Evolutionary conservation across 2,329 filamentous ascomycete species (phyloP).

Genomic region (Mycogone perniciosa): DNA sequence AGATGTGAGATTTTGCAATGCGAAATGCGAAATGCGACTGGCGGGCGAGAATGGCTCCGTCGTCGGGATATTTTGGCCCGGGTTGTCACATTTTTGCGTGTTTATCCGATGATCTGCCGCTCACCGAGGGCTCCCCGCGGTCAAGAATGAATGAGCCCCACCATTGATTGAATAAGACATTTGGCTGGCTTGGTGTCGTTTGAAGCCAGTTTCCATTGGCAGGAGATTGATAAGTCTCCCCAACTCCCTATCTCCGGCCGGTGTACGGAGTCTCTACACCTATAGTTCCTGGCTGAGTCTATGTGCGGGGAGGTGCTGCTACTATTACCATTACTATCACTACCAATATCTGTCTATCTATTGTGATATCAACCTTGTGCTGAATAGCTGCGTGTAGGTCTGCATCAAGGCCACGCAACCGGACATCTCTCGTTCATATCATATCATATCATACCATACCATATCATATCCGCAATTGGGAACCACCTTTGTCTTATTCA

Average conservation of each 20-base stretch:
- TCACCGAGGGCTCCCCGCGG: conserved; percentile 13
- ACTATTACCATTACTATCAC: too few species aligned
- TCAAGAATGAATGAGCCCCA: conserved; percentile 6
- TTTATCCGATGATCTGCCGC: conserved; percentile 24
- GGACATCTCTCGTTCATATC: too few species aligned
- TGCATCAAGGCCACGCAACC: too few species aligned
- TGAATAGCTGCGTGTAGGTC: too few species aligned
- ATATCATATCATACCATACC: too few species aligned
- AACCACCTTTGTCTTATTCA: too few species aligned
- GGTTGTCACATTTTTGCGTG: neutral
- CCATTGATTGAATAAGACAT: conserved; percentile 2
- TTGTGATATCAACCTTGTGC: too few species aligned
- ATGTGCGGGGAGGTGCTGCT: too few species aligned
- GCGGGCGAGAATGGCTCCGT: conserved; percentile 19
- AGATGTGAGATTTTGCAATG: conserved; percentile 19
- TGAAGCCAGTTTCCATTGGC: conserved; percentile 1
- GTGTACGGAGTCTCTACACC: neutral
- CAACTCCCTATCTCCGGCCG: conserved; percentile 2
- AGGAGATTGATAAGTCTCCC: neutral
- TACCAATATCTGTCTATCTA: too few species aligned
- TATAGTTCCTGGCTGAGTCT: too few species aligned
- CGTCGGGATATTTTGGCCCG: conserved; percentile 20
- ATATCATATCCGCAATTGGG: too few species aligned
- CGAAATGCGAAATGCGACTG: conserved; percentile 12
- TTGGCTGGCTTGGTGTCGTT: neutral